phyloP scores from a whole-genome alignment of 371 early-diverging fungal species.

The Coemansia sp. region DNA sequence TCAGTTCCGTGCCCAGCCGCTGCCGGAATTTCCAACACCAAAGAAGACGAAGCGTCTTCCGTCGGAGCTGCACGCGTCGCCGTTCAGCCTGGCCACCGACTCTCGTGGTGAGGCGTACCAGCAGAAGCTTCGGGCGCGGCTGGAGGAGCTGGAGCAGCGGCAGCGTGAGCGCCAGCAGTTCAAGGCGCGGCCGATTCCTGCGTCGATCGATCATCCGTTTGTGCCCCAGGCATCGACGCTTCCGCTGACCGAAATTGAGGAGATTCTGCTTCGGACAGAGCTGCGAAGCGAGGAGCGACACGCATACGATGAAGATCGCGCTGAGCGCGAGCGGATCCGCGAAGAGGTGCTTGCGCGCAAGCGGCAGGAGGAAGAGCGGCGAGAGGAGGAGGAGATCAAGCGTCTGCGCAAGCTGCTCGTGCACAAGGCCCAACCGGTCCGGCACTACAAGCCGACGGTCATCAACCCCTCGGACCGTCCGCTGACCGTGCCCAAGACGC shows the following conservation, averaged over 20 bases:
- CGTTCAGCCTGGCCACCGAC: conserved; percentile 58
- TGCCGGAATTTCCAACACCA: conserved; percentile 48
- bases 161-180: conserved; percentile 49
- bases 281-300: conserved; percentile 59
- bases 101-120: conserved; percentile 53
- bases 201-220: conserved; percentile 55
- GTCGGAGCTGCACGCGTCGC: conserved; percentile 54
- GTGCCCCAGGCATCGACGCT: conserved; percentile 54
- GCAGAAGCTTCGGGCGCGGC: conserved; percentile 43
- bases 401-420: conserved; percentile 54
- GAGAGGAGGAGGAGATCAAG: conserved; percentile 54
- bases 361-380: conserved; percentile 51
- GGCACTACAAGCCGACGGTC: conserved; percentile 50
- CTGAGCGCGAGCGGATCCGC: conserved; percentile 46
- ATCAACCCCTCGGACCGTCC: conserved; percentile 56
- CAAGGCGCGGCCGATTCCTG: conserved; percentile 57
- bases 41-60: conserved; percentile 37
- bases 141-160: conserved; percentile 49
- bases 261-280: conserved; percentile 55
- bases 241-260: conserved; percentile 57
- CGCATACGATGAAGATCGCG: conserved; percentile 56
- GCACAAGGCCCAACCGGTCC: conserved; percentile 62
- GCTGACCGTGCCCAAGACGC: conserved; percentile 59
- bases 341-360: conserved; percentile 52
- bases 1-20: conserved; percentile 51